Percentiles rank a stretch among this genome's conserved stretches.
These are phyloP conservation scores for Arthrobotrys megalospora DNA, from an alignment of 2,329 filamentous ascomycete species.

Conservation along the genomic window DNA sequence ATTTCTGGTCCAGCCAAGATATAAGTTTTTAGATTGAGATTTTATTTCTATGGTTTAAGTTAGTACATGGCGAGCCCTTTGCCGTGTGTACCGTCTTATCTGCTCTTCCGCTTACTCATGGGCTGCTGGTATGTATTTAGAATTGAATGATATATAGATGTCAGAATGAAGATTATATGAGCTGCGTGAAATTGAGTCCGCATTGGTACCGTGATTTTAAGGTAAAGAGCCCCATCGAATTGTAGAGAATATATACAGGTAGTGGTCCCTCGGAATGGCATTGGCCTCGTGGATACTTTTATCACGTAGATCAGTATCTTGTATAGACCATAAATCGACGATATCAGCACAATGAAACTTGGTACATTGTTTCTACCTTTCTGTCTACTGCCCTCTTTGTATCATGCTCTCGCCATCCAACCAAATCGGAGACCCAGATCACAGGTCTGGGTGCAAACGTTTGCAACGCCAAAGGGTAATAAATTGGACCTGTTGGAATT, in stretches of 20 bases:
- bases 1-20: background rate
- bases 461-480: conserved; percentile 60
- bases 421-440: conserved; percentile 20
- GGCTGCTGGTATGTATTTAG: background rate
- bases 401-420: background rate
- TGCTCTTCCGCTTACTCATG: background rate
- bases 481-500: conserved; percentile 71
- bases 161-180: background rate
- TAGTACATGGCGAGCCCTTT: background rate
- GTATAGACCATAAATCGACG: conserved; percentile 1
- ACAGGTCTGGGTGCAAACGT: conserved; percentile 64
- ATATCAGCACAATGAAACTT: conserved; percentile 18
- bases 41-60: background rate
- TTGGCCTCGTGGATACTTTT: background rate
- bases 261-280: background rate
- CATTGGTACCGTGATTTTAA: background rate
- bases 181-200: background rate
- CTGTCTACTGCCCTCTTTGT: conserved; percentile 30
- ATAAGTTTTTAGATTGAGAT: conserved; percentile 3
- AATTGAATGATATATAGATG: background rate
- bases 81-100: background rate
- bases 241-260: background rate
- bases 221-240: background rate
- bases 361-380: conserved; percentile 18
- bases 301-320: background rate